A percentile compares a stretch with the other conserved stretches of the same genome.
Evolutionary conservation across 2,329 filamentous ascomycete genomes (phyloP).

Genomic region (Raffaelea ambrosiae): DNA sequence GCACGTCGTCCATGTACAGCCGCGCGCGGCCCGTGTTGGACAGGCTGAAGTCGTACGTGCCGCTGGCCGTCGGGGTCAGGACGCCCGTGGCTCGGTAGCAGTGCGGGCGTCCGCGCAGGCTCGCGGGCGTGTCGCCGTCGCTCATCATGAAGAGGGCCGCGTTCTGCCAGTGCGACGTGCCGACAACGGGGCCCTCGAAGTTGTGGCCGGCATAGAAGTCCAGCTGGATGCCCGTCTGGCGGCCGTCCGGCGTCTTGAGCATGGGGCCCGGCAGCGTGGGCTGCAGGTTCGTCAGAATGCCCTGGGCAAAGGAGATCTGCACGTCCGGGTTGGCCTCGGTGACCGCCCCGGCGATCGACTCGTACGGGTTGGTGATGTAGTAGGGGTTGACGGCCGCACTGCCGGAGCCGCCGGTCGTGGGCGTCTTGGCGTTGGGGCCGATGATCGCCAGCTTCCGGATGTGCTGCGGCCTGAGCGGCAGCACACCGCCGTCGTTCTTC

Average conservation of each 20-base stretch:
- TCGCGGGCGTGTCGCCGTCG: conserved; percentile 12
- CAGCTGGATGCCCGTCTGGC: conserved; percentile 6
- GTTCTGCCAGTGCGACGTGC: conserved; percentile 11
- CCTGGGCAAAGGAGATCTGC: conserved; percentile 7
- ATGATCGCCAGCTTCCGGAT: conserved; percentile 10
- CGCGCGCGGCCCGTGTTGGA: conserved; percentile 9
- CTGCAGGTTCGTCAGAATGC: conserved; percentile 12
- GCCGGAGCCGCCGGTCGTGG: conserved; percentile 15
- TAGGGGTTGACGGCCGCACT: conserved; percentile 16
- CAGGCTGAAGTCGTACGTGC: conserved; percentile 20
- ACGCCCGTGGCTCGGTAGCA: conserved; percentile 19
- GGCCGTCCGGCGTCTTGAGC: conserved; percentile 1
- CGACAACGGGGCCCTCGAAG: conserved; percentile 9
- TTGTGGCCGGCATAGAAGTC: conserved; percentile 12
- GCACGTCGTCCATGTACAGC: conserved; percentile 25
- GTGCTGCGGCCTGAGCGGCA: conserved; percentile 12
- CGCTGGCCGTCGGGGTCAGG: conserved; percentile 16
- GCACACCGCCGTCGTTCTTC: conserved; percentile 14
- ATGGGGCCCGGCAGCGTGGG: conserved; percentile 7
- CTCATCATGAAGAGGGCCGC: conserved; percentile 14
- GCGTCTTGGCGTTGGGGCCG: conserved; percentile 12
- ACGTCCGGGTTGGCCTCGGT: conserved; percentile 1
- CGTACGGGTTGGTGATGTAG: conserved; percentile 12
- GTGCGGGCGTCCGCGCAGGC: conserved; percentile 16
- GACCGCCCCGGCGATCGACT: conserved; percentile 4